phyloP scores from a whole-genome alignment of 2,329 filamentous ascomycete species.

The Anthostomella pinea region DNA sequence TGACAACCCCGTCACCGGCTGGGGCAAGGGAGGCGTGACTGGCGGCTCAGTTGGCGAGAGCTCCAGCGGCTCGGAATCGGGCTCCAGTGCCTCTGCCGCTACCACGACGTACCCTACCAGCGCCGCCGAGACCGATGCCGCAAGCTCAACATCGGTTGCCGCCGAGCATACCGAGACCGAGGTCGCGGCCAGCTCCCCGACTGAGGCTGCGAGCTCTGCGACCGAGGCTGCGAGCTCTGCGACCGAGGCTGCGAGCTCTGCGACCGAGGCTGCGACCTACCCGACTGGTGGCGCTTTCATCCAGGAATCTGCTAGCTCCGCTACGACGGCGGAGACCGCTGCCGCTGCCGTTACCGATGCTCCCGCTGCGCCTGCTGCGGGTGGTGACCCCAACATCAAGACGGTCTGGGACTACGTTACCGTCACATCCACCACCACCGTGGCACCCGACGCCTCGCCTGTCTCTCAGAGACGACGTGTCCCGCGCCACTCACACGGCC shows the following conservation, averaged over 20 bases:
- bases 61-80: slow-evolving; percentile 8
- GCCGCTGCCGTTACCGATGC: slow-evolving; percentile 21
- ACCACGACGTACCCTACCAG: slow-evolving; percentile 1
- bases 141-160: background rate
- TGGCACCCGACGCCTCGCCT: slow-evolving; percentile 17
- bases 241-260: slow-evolving; percentile 8
- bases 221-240: slow-evolving; percentile 3
- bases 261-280: slow-evolving; percentile 15
- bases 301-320: slow-evolving; percentile 13
- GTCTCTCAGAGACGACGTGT: slow-evolving; percentile 16
- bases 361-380: slow-evolving; percentile 11
- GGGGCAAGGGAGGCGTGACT: slow-evolving; percentile 39
- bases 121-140: too few relatives aligned
- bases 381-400: slow-evolving; percentile 27
- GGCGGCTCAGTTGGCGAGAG: slow-evolving; percentile 8
- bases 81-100: slow-evolving; percentile 2
- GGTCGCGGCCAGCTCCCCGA: too few relatives aligned
- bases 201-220: slow-evolving; percentile 4
- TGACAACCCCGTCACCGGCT: slow-evolving; percentile 53
- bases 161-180: too few relatives aligned
- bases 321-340: slow-evolving; percentile 16
- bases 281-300: slow-evolving; percentile 36
- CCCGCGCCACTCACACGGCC: slow-evolving; percentile 21
- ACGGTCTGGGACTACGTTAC: slow-evolving; percentile 47
- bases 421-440: slow-evolving; percentile 35